These are phyloP conservation scores for Xylaria telfairii DNA, from an alignment of 495 filamentous ascomycete species.

Conservation along the genomic window DNA sequence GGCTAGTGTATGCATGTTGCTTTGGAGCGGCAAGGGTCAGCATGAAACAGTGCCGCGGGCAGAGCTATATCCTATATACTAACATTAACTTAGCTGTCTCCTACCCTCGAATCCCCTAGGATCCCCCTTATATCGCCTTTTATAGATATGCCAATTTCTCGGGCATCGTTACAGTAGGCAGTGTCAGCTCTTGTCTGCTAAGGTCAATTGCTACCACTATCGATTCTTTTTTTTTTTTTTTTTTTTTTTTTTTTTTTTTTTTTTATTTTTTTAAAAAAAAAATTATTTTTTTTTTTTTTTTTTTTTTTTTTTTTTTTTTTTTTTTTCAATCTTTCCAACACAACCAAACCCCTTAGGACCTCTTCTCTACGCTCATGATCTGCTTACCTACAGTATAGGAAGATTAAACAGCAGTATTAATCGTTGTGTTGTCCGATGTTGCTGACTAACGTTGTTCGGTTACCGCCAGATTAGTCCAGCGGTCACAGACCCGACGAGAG, in stretches of 20 bases:
- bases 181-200: background rate
- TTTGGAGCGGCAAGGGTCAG: background rate
- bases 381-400: too few species aligned
- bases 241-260: background rate
- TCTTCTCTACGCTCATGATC: background rate
- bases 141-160: background rate
- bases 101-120: background rate
- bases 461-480: background rate
- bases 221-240: background rate
- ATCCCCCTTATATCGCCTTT: background rate
- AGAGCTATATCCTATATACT: background rate
- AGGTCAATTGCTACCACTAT: background rate
- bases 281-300: background rate
- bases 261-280: background rate
- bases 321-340: background rate
- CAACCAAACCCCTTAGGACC: background rate
- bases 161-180: background rate
- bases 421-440: background rate
- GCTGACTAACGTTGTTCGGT: background rate
- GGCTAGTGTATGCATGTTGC: background rate
- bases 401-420: background rate
- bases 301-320: background rate
- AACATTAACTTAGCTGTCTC: background rate
- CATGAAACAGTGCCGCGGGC: slow-evolving; percentile 1
- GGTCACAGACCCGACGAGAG: background rate